Percentiles rank a stretch among this genome's conserved stretches.
Conservation (phyloP, 768 basidiomycete genomes). For the Leccinum arenicola region DNA sequence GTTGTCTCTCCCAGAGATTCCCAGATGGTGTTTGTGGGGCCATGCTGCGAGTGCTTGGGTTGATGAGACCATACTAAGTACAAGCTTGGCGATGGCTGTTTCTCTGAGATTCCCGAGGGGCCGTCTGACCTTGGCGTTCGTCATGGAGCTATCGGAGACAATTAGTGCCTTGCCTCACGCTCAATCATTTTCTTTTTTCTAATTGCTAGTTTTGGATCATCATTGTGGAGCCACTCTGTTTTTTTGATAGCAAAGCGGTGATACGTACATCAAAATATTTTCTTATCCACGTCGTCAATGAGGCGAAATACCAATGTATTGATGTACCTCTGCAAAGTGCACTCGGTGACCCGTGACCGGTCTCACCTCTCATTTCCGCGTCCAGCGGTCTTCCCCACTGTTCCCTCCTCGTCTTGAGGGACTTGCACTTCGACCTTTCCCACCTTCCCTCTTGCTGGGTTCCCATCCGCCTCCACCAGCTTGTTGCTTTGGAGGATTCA, state of each 20-base stretch:
- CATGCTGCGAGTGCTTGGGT: conserved; percentile 62
- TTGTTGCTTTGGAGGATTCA: conserved; percentile 63
- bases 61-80: conserved; percentile 30
- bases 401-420: conserved; percentile 59
- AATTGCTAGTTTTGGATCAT: not conserved
- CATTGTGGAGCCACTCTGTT: not conserved
- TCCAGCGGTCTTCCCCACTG: conserved; percentile 77
- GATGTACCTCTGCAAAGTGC: not conserved
- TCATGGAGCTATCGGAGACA: not conserved
- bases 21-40: not conserved
- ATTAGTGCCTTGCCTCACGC: not conserved
- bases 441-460: conserved; percentile 65
- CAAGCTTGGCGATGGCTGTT: not conserved
- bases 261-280: not conserved
- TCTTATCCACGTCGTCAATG: not conserved
- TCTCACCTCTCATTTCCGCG: conserved; percentile 44
- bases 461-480: conserved; percentile 83
- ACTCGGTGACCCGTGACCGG: not conserved
- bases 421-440: conserved; percentile 71
- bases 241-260: not conserved
- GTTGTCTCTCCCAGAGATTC: not conserved
- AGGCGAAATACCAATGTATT: not conserved
- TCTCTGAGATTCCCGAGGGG: not conserved
- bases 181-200: not conserved
- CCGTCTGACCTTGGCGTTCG: not conserved